These are phyloP conservation scores for Tulasnella sp. DNA, from an alignment of 768 basidiomycete species.

Conservation along the genomic window DNA sequence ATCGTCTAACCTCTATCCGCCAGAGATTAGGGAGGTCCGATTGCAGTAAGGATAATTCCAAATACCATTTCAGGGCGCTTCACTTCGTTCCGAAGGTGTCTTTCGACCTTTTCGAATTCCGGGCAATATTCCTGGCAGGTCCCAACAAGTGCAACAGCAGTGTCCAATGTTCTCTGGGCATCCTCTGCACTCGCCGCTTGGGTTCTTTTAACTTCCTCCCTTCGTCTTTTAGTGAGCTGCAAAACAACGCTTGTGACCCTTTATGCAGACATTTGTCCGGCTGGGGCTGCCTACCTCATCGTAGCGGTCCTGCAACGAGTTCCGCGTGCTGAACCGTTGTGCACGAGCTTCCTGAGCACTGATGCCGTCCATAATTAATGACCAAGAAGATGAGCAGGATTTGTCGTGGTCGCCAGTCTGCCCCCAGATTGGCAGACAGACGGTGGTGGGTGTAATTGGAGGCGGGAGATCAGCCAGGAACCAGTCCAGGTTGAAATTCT, in stretches of 20 bases:
- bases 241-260: background rate
- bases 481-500: background rate
- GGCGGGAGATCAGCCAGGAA: background rate
- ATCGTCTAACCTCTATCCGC: constrained; percentile 53
- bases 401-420: background rate
- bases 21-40: background rate
- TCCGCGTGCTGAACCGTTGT: background rate
- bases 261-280: background rate
- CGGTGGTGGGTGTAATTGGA: background rate
- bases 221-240: constrained; percentile 63
- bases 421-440: background rate
- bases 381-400: background rate
- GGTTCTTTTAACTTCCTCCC: constrained; percentile 55
- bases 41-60: constrained; percentile 10
- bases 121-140: constrained; percentile 94
- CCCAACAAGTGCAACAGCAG: constrained; percentile 87
- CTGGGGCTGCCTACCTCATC: background rate
- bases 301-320: background rate
- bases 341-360: background rate
- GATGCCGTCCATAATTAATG: background rate
- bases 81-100: constrained; percentile 81
- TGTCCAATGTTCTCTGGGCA: constrained; percentile 67
- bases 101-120: constrained; percentile 79
- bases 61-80: constrained; percentile 77
- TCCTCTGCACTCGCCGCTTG: constrained; percentile 82